phyloP scores from a whole-genome alignment of 192 early-diverging fungal species.

The Coemansia sp. region DNA sequence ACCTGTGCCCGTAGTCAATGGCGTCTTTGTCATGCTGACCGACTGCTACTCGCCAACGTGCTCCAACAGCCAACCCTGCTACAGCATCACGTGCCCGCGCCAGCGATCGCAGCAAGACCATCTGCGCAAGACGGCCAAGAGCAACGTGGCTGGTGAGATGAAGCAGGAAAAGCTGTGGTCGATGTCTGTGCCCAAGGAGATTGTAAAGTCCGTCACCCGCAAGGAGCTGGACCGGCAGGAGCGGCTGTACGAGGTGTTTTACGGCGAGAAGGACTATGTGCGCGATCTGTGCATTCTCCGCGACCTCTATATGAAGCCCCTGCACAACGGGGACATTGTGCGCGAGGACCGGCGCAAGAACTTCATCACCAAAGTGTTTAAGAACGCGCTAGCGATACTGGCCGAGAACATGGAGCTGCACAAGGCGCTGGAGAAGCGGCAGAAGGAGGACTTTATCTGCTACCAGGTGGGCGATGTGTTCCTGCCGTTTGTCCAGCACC shows the following conservation, averaged over 20 bases:
- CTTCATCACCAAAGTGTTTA: slow-evolving; percentile 81
- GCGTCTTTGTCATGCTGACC: slow-evolving; percentile 87
- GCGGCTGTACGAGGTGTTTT: slow-evolving; percentile 88
- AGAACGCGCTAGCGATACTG: slow-evolving; percentile 69
- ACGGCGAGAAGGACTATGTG: slow-evolving; percentile 91
- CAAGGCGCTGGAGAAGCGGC: slow-evolving; percentile 62
- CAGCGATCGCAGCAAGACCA: slow-evolving; percentile 56
- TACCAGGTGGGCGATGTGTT: slow-evolving; percentile 86
- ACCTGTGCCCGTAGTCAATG: slow-evolving; percentile 52
- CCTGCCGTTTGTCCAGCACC: slow-evolving; percentile 64
- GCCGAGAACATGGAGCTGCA: slow-evolving; percentile 63
- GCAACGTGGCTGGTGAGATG: slow-evolving; percentile 50
- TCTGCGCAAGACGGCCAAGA: slow-evolving; percentile 51
- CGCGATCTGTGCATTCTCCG: slow-evolving; percentile 79
- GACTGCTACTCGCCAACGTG: slow-evolving; percentile 96
- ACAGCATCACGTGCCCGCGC: slow-evolving; percentile 85
- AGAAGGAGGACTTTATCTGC: slow-evolving; percentile 69
- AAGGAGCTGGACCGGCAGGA: slow-evolving; percentile 89
- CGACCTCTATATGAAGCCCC: slow-evolving; percentile 71
- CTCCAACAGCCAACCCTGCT: slow-evolving; percentile 76
- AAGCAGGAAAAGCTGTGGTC: slow-evolving; percentile 82
- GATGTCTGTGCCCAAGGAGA: slow-evolving; percentile 71
- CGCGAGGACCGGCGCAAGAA: slow-evolving; percentile 58
- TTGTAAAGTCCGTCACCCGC: slow-evolving; percentile 68
- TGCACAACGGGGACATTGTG: slow-evolving; percentile 67